phyloP scores from a whole-genome alignment of 257 asterid genomes.

The Orobanche coerulescens region DNA sequence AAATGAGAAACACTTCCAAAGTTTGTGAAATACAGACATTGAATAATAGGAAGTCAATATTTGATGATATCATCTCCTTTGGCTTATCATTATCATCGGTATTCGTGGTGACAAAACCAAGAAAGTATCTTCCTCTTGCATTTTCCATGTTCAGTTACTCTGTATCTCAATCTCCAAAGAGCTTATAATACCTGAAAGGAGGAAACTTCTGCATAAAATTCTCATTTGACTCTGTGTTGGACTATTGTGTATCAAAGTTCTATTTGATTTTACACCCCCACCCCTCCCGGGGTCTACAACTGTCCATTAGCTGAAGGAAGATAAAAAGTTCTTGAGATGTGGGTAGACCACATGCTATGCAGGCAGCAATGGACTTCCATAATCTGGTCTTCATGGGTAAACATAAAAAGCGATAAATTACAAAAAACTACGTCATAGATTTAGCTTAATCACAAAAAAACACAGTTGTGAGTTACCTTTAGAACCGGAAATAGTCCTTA shows the following conservation, averaged over 20 bases:
- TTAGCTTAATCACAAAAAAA: too few relatives aligned
- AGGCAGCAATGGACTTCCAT: neutral
- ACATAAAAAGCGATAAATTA: too few relatives aligned
- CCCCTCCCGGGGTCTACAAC: neutral
- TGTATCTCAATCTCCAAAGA: neutral
- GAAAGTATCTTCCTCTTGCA: neutral
- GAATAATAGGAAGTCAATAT: neutral
- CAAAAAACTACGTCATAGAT: too few relatives aligned
- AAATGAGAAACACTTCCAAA: neutral
- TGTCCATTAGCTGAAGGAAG: neutral
- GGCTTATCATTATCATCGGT: neutral
- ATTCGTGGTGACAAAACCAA: neutral
- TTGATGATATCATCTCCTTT: neutral
- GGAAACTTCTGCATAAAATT: neutral
- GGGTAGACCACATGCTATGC: neutral
- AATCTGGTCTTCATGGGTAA: neutral
- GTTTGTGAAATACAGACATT: neutral
- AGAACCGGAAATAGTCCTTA: too few relatives aligned
- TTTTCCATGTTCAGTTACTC: neutral
- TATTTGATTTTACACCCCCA: neutral
- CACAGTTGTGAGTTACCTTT: too few relatives aligned
- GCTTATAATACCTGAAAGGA: neutral
- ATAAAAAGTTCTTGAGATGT: neutral
- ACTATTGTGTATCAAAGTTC: neutral
- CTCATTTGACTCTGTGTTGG: neutral